phyloP scores from a whole-genome alignment of 371 early-diverging fungal species.

The Syncephalis fuscata region DNA sequence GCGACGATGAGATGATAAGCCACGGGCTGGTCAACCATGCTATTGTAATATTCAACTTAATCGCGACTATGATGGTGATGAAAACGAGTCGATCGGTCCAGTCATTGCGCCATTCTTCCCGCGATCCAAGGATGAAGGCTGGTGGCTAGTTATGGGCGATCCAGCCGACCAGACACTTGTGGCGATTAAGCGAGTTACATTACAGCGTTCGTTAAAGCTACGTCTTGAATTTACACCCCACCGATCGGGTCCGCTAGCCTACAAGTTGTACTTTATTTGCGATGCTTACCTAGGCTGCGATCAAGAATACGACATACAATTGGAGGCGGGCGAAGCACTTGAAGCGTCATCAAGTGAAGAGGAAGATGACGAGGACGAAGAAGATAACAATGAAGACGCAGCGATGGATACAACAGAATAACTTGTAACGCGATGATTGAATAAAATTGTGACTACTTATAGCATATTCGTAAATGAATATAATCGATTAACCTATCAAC shows the following conservation, averaged over 20 bases:
- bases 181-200: slow-evolving; percentile 76
- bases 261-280: slow-evolving; percentile 81
- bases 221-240: slow-evolving; percentile 75
- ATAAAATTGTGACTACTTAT: too few species aligned
- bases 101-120: slow-evolving; percentile 90
- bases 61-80: slow-evolving; percentile 66
- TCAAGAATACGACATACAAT: slow-evolving; percentile 75
- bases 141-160: slow-evolving; percentile 94
- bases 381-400: slow-evolving; percentile 4
- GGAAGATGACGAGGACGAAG: slow-evolving; percentile 22
- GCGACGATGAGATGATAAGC: slow-evolving; percentile 13
- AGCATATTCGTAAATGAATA: too few species aligned
- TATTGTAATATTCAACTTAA: slow-evolving; percentile 32
- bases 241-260: slow-evolving; percentile 38
- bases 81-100: slow-evolving; percentile 37
- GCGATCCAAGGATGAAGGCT: slow-evolving; percentile 77
- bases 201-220: slow-evolving; percentile 44
- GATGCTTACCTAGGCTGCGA: slow-evolving; percentile 87
- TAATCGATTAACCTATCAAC: too few species aligned
- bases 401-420: too few species aligned
- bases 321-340: slow-evolving; percentile 36
- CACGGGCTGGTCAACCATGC: slow-evolving; percentile 28
- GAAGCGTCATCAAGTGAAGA: slow-evolving; percentile 28
- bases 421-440: too few species aligned
- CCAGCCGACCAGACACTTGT: slow-evolving; percentile 54